Base-by-base conservation (phyloP, 495 filamentous ascomycete genomes). In the Lasiosphaeris hirsuta region DNA sequence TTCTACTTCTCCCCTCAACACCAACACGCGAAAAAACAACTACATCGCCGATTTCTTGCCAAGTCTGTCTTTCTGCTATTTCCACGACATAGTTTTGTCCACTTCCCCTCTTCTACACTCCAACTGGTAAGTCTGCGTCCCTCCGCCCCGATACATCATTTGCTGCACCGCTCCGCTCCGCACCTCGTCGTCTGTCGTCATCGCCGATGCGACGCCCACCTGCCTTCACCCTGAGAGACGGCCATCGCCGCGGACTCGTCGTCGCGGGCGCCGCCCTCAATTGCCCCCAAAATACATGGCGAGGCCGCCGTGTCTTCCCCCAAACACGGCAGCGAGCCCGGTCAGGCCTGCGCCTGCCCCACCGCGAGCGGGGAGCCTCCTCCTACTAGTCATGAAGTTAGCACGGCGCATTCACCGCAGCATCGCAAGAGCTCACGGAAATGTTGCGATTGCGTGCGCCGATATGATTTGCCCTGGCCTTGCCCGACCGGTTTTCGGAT, bases 181-280 rank as follows among this genome's bases (percentile, higher is more conserved):
- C 45, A 45, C 64, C 58, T 44, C 53, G 44, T 54, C 61, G 59
- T 51, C 63, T 71, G 62, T 68, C 69, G 70, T 71, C 70, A 73
- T 73, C 63, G 58, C 62, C 55, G 61, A 60, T 61, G 64, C 68
- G 66, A 67, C 54, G 48, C 61, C 54, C n/a, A 62, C 23, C 46
- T 62, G 48, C 52, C 38, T 38, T 53, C 58, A 19, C 54, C 45
- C 34, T 19, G 43, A 43, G 59, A 42, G 33, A 40, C 38, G 53
- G 49, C 54, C 43, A 41, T 57, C 44, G 35, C 61, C 50, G 39
- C 48, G 36, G 23, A 34, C 38, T 51, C 42, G 30, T 61, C 58
- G 51, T 19, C 52, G 42, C 54, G 42, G 35, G 43, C 46, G 33
- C 8, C 13, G 18, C 13, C 6, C 14, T 53, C 66, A 65, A 67